phyloP scores from a whole-genome alignment of 495 filamentous ascomycete species.

The Lophiostoma macrostomum region DNA sequence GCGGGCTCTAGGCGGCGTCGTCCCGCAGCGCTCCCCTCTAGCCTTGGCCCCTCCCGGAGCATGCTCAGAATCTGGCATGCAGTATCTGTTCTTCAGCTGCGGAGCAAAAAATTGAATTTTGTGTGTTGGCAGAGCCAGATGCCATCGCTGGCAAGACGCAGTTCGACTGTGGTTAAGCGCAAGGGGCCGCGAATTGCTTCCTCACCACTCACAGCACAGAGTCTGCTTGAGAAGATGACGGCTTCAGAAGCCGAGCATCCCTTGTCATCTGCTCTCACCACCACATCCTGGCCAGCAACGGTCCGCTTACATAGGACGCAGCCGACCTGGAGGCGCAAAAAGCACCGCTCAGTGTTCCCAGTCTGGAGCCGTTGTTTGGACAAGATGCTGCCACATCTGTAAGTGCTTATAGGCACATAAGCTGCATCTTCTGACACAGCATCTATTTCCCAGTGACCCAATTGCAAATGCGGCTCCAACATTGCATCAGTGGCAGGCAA shows the following conservation, averaged over 20 bases:
- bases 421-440: too few relatives aligned
- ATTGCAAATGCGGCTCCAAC: too few relatives aligned
- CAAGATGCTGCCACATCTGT: too few relatives aligned
- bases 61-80: constrained; percentile 3
- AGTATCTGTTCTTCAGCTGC: not conserved
- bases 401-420: too few relatives aligned
- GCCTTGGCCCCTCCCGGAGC: not conserved
- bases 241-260: not conserved
- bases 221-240: not conserved
- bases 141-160: not conserved
- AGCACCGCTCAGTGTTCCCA: not conserved
- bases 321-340: not conserved
- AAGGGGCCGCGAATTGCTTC: not conserved
- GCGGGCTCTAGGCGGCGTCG: constrained; percentile 15
- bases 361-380: too few relatives aligned
- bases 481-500: too few relatives aligned
- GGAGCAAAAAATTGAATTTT: not conserved
- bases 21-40: constrained; percentile 1
- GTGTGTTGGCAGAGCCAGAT: not conserved
- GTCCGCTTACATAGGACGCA: not conserved
- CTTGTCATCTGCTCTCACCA: constrained; percentile 1
- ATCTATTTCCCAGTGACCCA: too few relatives aligned
- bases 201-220: not conserved
- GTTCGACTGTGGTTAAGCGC: not conserved
- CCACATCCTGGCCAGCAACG: not conserved